A percentile compares a stretch with the other conserved stretches of the same genome.
phyloP scores from a whole-genome alignment of 2,329 filamentous ascomycete genomes.

The Grosmannia huntii region DNA sequence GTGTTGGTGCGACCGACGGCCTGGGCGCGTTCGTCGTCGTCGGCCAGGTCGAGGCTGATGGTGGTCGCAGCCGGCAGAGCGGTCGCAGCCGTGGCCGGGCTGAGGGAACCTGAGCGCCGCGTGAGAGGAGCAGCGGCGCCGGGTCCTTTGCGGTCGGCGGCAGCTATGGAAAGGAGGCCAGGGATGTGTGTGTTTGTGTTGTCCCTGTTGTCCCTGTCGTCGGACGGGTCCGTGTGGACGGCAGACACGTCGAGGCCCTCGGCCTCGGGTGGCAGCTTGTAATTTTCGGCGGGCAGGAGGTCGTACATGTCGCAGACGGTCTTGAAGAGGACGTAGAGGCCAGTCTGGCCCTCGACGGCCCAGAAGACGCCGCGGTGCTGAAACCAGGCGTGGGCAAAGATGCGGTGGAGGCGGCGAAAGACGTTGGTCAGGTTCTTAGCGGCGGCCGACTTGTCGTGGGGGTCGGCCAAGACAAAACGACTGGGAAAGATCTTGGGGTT shows the following conservation, averaged over 20 bases:
- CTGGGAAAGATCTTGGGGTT: conserved; percentile 93
- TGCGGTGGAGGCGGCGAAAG: conserved; percentile 84
- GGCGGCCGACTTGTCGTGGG: conserved; percentile 49
- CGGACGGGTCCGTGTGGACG: neutral
- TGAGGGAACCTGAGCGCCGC: conserved; percentile 44
- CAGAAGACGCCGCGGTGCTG: conserved; percentile 93
- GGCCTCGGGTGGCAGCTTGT: conserved; percentile 86
- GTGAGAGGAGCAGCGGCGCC: neutral
- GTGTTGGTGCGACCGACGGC: conserved; percentile 55
- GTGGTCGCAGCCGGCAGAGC: neutral
- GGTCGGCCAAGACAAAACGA: conserved; percentile 49
- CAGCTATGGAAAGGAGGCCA: conserved; percentile 8
- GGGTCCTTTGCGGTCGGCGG: conserved; percentile 6
- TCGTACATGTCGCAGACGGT: conserved; percentile 88
- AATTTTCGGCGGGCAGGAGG: conserved; percentile 83
- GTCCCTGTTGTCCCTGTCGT: neutral
- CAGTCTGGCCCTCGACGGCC: conserved; percentile 81
- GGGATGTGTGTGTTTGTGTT: neutral
- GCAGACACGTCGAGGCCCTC: conserved; percentile 57
- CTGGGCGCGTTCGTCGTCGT: conserved; percentile 37
- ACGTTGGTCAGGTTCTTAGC: conserved; percentile 86
- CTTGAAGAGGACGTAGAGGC: conserved; percentile 93
- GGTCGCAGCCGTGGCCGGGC: neutral
- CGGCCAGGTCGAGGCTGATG: conserved; percentile 2
- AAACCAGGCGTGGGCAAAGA: conserved; percentile 98